These are phyloP conservation scores for Breviolum minutum DNA, from an alignment of 73 alveolate species.

Conservation along the genomic window DNA sequence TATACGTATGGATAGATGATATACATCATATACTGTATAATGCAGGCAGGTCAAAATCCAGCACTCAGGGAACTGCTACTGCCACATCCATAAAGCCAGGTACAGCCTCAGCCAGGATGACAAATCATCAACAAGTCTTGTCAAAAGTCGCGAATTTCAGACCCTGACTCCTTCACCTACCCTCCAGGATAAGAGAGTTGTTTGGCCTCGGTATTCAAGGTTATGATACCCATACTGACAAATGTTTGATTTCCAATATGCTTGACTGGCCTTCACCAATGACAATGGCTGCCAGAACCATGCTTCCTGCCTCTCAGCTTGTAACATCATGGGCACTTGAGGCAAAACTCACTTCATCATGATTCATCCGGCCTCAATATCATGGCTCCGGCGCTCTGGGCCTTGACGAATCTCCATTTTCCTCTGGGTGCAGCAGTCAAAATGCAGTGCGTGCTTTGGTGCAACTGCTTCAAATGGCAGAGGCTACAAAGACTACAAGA, in stretches of 20 bases:
- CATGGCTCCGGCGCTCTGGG: constrained; percentile 71
- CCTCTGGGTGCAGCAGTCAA: background rate
- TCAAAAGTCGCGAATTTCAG: background rate
- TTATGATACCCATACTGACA: too few relatives aligned
- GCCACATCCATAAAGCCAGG: constrained; percentile 84
- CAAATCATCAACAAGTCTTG: too few relatives aligned
- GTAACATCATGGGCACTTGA: background rate
- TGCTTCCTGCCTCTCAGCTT: constrained; percentile 73
- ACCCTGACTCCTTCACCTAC: constrained; percentile 43
- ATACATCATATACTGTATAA: too few relatives aligned
- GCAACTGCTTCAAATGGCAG: too few relatives aligned
- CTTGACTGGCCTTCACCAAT: background rate
- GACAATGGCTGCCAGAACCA: constrained; percentile 76
- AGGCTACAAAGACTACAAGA: too few relatives aligned
- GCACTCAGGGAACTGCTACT: constrained; percentile 2
- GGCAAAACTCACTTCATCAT: background rate
- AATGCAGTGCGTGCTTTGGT: background rate
- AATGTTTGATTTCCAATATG: too few relatives aligned
- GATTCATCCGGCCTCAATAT: constrained; percentile 10
- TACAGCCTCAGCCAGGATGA: constrained; percentile 2
- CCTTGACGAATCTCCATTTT: constrained; percentile 74
- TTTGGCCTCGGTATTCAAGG: background rate
- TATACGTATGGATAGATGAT: too few relatives aligned
- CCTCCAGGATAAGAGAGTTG: constrained; percentile 66
- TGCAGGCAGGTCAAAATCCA: too few relatives aligned